Evolutionary conservation across 177 flowering plant genomes (phyloP).

Genomic region (Vitis hybrid): DNA sequence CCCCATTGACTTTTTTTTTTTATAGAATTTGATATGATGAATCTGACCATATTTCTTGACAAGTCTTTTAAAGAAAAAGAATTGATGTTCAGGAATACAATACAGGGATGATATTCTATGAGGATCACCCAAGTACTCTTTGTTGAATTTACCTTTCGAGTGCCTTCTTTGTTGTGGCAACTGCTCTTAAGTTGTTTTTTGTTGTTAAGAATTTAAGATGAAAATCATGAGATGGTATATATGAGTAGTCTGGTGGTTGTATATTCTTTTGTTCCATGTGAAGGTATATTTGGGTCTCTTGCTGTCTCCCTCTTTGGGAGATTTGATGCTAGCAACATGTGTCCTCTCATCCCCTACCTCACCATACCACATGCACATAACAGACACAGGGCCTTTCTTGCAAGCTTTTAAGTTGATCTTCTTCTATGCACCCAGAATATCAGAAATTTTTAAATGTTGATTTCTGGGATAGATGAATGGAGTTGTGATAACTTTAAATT

Average conservation of each 20-base stretch:
- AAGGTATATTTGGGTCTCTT: background rate
- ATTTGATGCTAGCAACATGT: background rate
- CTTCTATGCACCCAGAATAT: background rate
- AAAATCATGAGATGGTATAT: background rate
- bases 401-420: background rate
- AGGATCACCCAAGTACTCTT: too few relatives aligned
- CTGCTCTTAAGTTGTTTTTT: too few relatives aligned
- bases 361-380: too few relatives aligned
- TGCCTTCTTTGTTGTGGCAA: too few relatives aligned
- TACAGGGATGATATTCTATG: too few relatives aligned
- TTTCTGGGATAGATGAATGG: background rate
- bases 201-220: too few relatives aligned
- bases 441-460: background rate
- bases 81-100: too few relatives aligned
- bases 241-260: background rate
- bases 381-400: background rate
- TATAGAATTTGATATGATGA: too few relatives aligned
- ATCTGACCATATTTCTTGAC: too few relatives aligned
- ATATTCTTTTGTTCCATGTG: background rate
- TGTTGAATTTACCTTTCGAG: too few relatives aligned
- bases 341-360: background rate
- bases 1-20: too few relatives aligned
- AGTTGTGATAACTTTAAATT: background rate
- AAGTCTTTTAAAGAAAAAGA: too few relatives aligned
- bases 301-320: background rate